Percentiles rank a stretch among this genome's conserved stretches.
These are phyloP conservation scores for Debaryomycetaceae sp. DNA, from an alignment of 1,139 yeast genomes.

Conservation along the genomic window DNA sequence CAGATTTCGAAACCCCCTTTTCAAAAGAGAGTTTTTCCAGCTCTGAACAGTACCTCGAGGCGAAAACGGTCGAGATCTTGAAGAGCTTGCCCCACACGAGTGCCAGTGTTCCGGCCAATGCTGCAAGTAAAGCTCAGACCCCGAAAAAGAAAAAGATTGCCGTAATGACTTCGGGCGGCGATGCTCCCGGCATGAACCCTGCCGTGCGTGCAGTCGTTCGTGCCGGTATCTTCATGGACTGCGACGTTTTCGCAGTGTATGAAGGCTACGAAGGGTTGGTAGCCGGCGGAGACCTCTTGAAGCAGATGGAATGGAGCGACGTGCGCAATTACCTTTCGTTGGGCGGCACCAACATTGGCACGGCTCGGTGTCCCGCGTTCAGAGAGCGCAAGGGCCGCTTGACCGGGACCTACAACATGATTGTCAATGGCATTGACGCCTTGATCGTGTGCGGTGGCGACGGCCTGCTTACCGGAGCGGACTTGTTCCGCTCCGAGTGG, in stretches of 20 bases:
- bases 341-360: slow-evolving; percentile 78
- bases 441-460: slow-evolving; percentile 80
- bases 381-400: slow-evolving; percentile 60
- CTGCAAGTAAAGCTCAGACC: slow-evolving; percentile 4
- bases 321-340: slow-evolving; percentile 65
- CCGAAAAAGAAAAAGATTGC: slow-evolving; percentile 45
- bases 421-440: slow-evolving; percentile 66
- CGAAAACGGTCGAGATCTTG: slow-evolving; percentile 1
- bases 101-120: slow-evolving; percentile 5
- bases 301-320: slow-evolving; percentile 65
- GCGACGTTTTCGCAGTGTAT: slow-evolving; percentile 62
- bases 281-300: slow-evolving; percentile 54
- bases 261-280: slow-evolving; percentile 78
- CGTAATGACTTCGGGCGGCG: slow-evolving; percentile 84
- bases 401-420: slow-evolving; percentile 56
- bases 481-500: slow-evolving; percentile 70
- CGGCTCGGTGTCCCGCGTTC: slow-evolving; percentile 65
- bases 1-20: slow-evolving; percentile 20
- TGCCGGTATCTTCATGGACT: slow-evolving; percentile 59
- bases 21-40: slow-evolving; percentile 16
- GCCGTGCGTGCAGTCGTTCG: slow-evolving; percentile 72
- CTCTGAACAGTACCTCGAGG: slow-evolving; percentile 18
- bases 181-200: slow-evolving; percentile 82
- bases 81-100: slow-evolving; percentile 8
- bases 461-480: slow-evolving; percentile 79